Conservation (phyloP, 1,284 basidiomycete species). For the Anthracocystis walkeri region DNA sequence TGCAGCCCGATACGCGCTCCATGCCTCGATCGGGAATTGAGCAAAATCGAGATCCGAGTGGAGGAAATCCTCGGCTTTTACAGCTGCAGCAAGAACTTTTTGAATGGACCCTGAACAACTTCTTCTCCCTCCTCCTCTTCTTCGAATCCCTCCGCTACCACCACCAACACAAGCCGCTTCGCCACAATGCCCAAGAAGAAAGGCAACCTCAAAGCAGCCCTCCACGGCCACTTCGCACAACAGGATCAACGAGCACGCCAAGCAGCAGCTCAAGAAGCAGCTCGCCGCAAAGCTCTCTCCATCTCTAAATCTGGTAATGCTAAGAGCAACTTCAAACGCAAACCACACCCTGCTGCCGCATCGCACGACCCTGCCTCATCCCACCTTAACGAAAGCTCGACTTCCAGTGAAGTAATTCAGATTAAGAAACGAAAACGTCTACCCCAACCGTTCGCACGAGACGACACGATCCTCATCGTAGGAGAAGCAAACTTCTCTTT, state of each 20-base stretch:
- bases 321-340: conserved; percentile 28
- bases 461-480: conserved; percentile 85
- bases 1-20: conserved; percentile 7
- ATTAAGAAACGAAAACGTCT: conserved; percentile 23
- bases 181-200: conserved; percentile 57
- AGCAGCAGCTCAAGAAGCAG: conserved; percentile 49
- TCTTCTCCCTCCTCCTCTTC: neutral
- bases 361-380: neutral
- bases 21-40: neutral
- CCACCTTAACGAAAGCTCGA: neutral
- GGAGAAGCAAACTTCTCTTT: conserved; percentile 96
- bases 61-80: neutral
- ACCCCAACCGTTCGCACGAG: conserved; percentile 78
- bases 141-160: neutral
- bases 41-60: neutral
- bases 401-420: neutral
- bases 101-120: neutral
- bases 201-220: conserved; percentile 49
- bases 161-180: neutral
- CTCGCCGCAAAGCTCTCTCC: conserved; percentile 48
- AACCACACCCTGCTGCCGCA: neutral
- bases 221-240: conserved; percentile 45
- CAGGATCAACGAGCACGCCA: conserved; percentile 42
- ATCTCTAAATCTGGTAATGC: conserved; percentile 22
- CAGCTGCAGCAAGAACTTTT: conserved; percentile 9